phyloP scores from a whole-genome alignment of 129 eudicot genomes.

The Silybum marianum region DNA sequence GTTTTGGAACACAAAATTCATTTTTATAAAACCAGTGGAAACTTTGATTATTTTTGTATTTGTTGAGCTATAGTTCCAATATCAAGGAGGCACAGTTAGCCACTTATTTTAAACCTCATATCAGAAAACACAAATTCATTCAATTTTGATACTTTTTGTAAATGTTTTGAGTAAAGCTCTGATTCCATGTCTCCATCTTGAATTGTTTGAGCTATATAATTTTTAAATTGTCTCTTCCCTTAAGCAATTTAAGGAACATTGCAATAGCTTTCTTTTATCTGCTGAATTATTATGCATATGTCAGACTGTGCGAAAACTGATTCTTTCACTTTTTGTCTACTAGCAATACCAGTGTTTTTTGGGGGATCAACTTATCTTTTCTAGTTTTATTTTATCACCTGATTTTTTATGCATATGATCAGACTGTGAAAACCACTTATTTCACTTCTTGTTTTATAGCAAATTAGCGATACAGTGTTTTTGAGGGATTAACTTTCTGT shows the following conservation, averaged over 20 bases:
- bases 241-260: not conserved
- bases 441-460: not conserved
- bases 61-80: slow-evolving; percentile 9
- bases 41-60: not conserved
- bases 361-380: no score
- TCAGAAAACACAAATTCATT: not conserved
- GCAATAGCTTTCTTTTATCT: not conserved
- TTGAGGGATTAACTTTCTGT: not conserved
- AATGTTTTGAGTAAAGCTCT: slow-evolving; percentile 9
- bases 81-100: not conserved
- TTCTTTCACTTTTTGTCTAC: not conserved
- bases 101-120: not conserved
- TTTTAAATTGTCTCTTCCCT: not conserved
- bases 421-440: slow-evolving; percentile 1
- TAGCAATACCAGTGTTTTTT: not conserved
- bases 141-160: no score
- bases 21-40: not conserved
- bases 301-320: not conserved
- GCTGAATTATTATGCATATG: not conserved
- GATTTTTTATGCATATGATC: not conserved
- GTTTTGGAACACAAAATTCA: not conserved
- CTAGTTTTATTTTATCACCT: not conserved
- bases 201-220: not conserved
- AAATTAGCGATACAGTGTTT: not conserved
- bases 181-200: not conserved